Base-by-base conservation (phyloP, 768 basidiomycete genomes). In the Trametes villosa region DNA sequence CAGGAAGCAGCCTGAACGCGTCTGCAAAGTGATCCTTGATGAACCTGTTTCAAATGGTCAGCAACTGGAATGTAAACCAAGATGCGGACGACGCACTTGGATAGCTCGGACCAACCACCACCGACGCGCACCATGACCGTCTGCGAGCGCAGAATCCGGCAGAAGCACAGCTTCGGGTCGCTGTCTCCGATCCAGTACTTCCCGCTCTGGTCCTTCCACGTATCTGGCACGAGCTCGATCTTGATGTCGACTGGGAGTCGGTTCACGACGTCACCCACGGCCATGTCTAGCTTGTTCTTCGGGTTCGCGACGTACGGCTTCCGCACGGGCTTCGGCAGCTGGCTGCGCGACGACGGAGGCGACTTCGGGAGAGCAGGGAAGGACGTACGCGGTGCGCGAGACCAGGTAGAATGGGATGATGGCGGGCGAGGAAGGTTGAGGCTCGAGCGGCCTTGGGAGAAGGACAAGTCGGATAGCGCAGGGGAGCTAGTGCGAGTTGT, bases 41-140 rank as follows among this genome's bases (percentile, higher is more conserved):
- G 75, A 96, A 96, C 70, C 93, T 95, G 63, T 54, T 5, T 36
- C 26, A 15, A n/a, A 9, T 8, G 11, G 31, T 50, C 18, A 50
- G 45, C 13, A 18, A n/a, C 5, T 7, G 5, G 31, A 20, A 20
- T 50, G 20, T 2, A 40, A 17, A 30, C 9, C 12, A 46, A 26
- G 8, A 15, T 20, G 5, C 30, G 15, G 27, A 5, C 11, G 18
- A 79, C 88, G 46, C 72, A 96, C 94, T 87, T 94, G 20, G 92
- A 93, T 53, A 98, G 75, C 72, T 96, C 94, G 56, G 85, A 78
- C 95, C 95, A 98, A 18, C 96, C 96, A 34, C 96, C 96, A 27
- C 95, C 95, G 15, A 97, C 93, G 60, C 95, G 85, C 44, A 98
- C 95, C 95, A 97, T 97, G 63, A 96, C 94, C 0, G 91, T 94